Evolutionary conservation across 139 green algal genomes (phyloP).

Genomic region (Auxenochlorella pyrenoidosa): DNA sequence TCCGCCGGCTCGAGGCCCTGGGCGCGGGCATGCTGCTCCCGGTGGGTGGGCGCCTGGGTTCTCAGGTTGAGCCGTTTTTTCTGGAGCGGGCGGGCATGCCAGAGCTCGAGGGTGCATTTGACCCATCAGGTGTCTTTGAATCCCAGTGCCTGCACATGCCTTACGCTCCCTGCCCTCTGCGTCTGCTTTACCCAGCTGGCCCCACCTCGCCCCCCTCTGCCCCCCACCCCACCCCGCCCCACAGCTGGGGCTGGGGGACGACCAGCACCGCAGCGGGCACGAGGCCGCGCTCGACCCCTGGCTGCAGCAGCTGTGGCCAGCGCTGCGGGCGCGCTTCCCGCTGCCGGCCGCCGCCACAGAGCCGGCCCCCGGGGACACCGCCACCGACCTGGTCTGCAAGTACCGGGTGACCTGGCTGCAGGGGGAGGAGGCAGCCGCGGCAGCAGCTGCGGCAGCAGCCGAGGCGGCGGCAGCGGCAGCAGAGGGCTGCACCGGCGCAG

Average conservation of each 20-base stretch:
- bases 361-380: constrained; percentile 56
- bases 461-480: not conserved
- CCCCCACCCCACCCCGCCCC: constrained; percentile 41
- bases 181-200: not conserved
- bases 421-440: not conserved
- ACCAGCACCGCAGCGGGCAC: constrained; percentile 86
- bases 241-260: constrained; percentile 88
- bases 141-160: not conserved
- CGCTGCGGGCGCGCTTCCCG: constrained; percentile 51
- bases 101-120: not conserved
- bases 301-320: constrained; percentile 81
- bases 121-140: not conserved
- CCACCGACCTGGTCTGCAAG: constrained; percentile 61
- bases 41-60: too few relatives aligned
- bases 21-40: constrained; percentile 58
- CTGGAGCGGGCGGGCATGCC: too few relatives aligned
- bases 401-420: constrained; percentile 56
- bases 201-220: not conserved
- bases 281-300: constrained; percentile 92
- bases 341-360: constrained; percentile 59
- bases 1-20: constrained; percentile 82
- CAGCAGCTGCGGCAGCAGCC: constrained; percentile 23
- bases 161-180: not conserved
- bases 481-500: constrained; percentile 19
- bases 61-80: too few relatives aligned